Evolutionary conservation across 2,329 filamentous ascomycete genomes (phyloP).

Genomic region (Cryphonectria japonica): DNA sequence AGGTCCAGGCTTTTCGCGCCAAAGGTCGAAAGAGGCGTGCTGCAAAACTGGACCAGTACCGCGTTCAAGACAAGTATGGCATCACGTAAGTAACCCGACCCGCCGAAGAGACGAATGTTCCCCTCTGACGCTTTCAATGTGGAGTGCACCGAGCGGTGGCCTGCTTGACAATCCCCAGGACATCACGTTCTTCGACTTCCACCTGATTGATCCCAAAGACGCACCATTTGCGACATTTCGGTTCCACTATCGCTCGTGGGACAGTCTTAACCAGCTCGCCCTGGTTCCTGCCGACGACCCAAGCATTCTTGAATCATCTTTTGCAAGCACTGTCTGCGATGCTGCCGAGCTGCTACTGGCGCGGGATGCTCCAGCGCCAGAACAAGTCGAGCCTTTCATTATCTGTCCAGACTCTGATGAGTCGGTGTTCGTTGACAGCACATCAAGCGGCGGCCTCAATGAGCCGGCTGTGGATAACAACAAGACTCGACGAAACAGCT

Average conservation of each 20-base stretch:
- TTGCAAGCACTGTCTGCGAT: constrained; percentile 9
- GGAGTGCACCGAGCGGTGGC: constrained; percentile 56
- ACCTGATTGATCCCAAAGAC: constrained; percentile 55
- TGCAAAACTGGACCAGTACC: constrained; percentile 48
- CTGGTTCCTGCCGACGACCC: constrained; percentile 44
- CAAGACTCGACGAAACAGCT: constrained; percentile 17
- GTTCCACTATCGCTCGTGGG: constrained; percentile 61
- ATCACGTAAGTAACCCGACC: constrained; percentile 51
- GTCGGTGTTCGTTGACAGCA: constrained; percentile 21
- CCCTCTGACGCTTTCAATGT: not conserved
- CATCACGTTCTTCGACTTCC: constrained; percentile 56
- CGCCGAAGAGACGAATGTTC: not conserved
- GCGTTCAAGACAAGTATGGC: constrained; percentile 53
- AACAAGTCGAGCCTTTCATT: not conserved
- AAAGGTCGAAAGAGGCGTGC: constrained; percentile 49
- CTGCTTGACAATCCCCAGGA: constrained; percentile 56
- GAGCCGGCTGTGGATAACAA: not conserved
- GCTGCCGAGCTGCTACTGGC: constrained; percentile 1
- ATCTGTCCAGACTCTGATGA: constrained; percentile 5
- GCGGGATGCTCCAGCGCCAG: not conserved
- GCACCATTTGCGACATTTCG: constrained; percentile 57
- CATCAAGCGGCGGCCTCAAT: not conserved
- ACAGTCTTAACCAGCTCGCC: constrained; percentile 51
- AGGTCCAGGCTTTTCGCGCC: constrained; percentile 58
- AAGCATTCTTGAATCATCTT: constrained; percentile 12